Conservation (phyloP, 768 basidiomycete genomes). For the Mycena chlorophos region DNA sequence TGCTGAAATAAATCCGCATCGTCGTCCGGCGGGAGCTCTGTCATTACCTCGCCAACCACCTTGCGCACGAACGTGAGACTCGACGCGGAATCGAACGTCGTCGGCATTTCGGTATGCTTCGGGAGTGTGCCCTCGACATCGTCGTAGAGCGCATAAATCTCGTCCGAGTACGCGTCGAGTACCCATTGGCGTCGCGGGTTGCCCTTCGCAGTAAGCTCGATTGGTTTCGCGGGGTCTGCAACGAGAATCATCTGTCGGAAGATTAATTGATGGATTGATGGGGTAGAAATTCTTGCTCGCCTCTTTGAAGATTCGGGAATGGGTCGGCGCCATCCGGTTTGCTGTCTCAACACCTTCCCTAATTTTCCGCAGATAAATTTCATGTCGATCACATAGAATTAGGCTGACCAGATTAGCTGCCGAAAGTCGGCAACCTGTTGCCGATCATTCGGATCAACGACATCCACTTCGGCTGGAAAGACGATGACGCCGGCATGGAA, state of each 20-base stretch:
- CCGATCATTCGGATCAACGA: constrained; percentile 30
- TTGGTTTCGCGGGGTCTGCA: constrained; percentile 29
- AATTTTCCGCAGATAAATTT: too few species aligned
- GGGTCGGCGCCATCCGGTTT: constrained; percentile 26
- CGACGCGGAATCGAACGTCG: constrained; percentile 21
- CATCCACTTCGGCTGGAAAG: constrained; percentile 26
- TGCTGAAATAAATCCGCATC: constrained; percentile 33
- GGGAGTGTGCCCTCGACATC: constrained; percentile 30
- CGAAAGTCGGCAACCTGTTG: constrained; percentile 27
- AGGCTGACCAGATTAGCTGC: constrained; percentile 21
- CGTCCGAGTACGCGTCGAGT: constrained; percentile 23
- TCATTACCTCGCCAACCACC: constrained; percentile 31
- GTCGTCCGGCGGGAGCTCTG: constrained; percentile 20
- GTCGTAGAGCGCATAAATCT: constrained; percentile 24
- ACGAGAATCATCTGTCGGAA: constrained; percentile 34
- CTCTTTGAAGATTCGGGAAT: constrained; percentile 34
- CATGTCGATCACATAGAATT: background rate
- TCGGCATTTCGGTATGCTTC: constrained; percentile 24
- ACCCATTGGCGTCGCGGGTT: constrained; percentile 29
- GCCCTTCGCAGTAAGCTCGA: constrained; percentile 34
- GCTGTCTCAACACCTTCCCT: constrained; percentile 28
- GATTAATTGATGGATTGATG: background rate
- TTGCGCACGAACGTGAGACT: constrained; percentile 28
- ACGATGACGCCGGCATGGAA: constrained; percentile 38
- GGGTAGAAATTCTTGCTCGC: background rate